These are phyloP conservation scores for Mikania micrantha DNA, from an alignment of 129 eudicot species.

Conservation along the genomic window DNA sequence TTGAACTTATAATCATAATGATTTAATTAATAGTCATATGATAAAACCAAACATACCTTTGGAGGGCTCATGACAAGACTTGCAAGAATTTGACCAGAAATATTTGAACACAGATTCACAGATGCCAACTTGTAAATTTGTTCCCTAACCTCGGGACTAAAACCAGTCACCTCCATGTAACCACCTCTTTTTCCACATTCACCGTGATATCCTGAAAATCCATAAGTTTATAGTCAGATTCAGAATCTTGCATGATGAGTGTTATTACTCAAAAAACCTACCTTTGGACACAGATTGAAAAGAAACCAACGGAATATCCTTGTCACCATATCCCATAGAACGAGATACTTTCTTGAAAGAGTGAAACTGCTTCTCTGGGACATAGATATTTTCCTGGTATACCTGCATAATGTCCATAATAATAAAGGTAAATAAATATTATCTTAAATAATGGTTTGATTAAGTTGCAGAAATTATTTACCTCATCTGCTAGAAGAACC, in stretches of 20 bases:
- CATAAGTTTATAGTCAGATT: neutral
- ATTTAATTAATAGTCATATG: neutral
- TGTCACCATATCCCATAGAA: constrained; percentile 89
- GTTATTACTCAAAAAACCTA: constrained; percentile 10
- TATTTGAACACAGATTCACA: constrained; percentile 86
- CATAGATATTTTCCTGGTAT: constrained; percentile 89
- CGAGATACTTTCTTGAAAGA: constrained; percentile 93
- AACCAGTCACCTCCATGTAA: constrained; percentile 99
- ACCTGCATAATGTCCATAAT: constrained; percentile 43
- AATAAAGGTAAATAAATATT: neutral
- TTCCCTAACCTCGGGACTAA: constrained; percentile 79
- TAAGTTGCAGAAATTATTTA: constrained; percentile 13
- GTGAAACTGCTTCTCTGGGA: constrained; percentile 81
- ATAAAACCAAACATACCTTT: constrained; percentile 36
- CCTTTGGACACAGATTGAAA: constrained; percentile 98
- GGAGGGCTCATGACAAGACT: constrained; percentile 99
- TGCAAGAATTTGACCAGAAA: constrained; percentile 94
- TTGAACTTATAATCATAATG: neutral
- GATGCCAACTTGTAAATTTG: constrained; percentile 97
- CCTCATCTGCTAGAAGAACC: constrained; percentile 99
- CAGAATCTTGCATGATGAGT: neutral
- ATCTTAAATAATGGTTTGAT: neutral
- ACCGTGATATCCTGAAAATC: constrained; percentile 69
- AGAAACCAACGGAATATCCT: constrained; percentile 83
- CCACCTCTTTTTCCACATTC: constrained; percentile 99